phyloP scores from a whole-genome alignment of 1,139 yeast genomes.

The Kurtzmaniella quercitrusa region DNA sequence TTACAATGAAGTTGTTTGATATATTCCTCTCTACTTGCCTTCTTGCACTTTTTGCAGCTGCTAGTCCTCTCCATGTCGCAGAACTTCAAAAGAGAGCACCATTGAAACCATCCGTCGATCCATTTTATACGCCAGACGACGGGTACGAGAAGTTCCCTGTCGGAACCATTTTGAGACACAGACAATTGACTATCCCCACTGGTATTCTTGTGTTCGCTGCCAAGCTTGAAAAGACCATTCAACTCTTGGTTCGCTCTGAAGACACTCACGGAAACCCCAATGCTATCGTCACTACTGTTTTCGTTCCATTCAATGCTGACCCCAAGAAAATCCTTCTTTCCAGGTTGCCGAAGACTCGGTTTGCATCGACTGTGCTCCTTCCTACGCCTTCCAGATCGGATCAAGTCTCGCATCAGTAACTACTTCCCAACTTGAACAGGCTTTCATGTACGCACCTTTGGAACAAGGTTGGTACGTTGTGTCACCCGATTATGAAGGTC shows the following conservation, averaged over 20 bases:
- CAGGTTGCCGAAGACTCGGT: conserved; percentile 19
- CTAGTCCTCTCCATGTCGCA: neutral
- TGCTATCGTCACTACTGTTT: conserved; percentile 19
- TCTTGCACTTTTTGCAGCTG: neutral
- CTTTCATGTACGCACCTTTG: conserved; percentile 6
- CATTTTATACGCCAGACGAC: conserved; percentile 7
- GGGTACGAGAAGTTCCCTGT: conserved; percentile 7
- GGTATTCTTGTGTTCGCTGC: conserved; percentile 5
- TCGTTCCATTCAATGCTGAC: conserved; percentile 17
- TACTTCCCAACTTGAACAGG: conserved; percentile 2
- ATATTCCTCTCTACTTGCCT: neutral
- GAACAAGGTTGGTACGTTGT: conserved; percentile 14
- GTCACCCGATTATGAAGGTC: conserved; percentile 22
- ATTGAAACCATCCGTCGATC: conserved; percentile 5
- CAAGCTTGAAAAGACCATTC: conserved; percentile 6
- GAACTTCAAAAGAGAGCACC: neutral
- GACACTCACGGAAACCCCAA: conserved; percentile 13
- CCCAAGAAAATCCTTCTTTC: conserved; percentile 15
- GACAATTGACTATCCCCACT: neutral
- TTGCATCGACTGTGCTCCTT: conserved; percentile 16
- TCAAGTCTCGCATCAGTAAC: conserved; percentile 4
- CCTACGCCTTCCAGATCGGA: conserved; percentile 15
- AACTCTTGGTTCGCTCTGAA: conserved; percentile 8
- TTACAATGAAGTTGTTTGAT: neutral
- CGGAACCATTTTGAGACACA: conserved; percentile 8